Percentiles rank a stretch among this genome's conserved stretches.
phyloP scores from a whole-genome alignment of 2,329 filamentous ascomycete genomes.

The Chaetomium sp. region DNA sequence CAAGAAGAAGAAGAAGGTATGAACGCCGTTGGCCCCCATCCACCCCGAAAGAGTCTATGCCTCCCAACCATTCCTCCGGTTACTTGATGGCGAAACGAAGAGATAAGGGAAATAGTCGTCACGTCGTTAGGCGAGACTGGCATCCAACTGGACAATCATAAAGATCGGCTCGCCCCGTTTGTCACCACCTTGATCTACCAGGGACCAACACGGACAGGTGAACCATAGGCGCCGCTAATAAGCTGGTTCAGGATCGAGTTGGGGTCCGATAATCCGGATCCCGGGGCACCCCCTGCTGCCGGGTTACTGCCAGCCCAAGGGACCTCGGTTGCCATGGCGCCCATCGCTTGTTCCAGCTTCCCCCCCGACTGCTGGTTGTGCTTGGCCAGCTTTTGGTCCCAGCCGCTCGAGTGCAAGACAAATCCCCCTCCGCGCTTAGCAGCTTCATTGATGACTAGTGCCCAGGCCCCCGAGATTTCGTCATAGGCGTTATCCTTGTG shows the following conservation, averaged over 20 bases:
- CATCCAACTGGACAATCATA: neutral
- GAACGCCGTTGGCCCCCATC: constrained; percentile 16
- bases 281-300: constrained; percentile 17
- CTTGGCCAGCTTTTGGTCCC: constrained; percentile 80
- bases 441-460: constrained; percentile 81
- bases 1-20: neutral
- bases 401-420: constrained; percentile 78
- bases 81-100: constrained; percentile 9
- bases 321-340: constrained; percentile 65
- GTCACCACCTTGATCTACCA: constrained; percentile 38
- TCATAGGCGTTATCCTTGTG: constrained; percentile 96
- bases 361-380: constrained; percentile 85
- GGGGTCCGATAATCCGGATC: constrained; percentile 36
- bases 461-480: constrained; percentile 91
- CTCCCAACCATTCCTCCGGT: constrained; percentile 6
- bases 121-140: constrained; percentile 2
- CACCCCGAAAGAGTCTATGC: constrained; percentile 19
- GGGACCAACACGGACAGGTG: constrained; percentile 56
- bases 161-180: neutral
- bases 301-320: constrained; percentile 63
- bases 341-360: constrained; percentile 71
- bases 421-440: constrained; percentile 88
- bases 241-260: constrained; percentile 57
- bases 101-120: constrained; percentile 13
- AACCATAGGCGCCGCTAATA: constrained; percentile 53